Base-by-base conservation (phyloP, 2,329 filamentous ascomycete genomes). In the Chaetomium globosum region DNA sequence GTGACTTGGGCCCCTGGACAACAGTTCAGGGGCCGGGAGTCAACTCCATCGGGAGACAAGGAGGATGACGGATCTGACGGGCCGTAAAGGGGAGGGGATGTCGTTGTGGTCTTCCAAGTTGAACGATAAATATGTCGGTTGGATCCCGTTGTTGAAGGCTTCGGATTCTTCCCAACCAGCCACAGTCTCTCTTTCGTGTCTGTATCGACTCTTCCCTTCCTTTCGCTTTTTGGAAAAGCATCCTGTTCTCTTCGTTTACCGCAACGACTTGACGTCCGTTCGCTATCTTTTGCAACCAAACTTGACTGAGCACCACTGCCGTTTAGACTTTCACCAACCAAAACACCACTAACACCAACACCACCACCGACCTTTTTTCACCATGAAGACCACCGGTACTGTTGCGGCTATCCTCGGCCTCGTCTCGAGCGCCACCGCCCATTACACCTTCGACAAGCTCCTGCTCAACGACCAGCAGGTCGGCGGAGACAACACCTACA, bases 401-500 rank as follows among this genome's bases (percentile, higher is more conserved):
- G 36, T 43, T 43, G 36, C 36, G 36, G 36, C 36, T 19, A 33
- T 61, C 21, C 48, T 53, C 58, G 33, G 31, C 30, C 59, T 61
- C 31, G 59, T 46, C 8, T 43, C 59, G 16, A 43, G 21, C 59
- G 59, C 23, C 64, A 63, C 30, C 31, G 71, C 72, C 10, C 75
- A 76, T 72, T 77, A 77, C 70, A 76, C 76, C 68, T 75, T 79
- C 68, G 76, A 75, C 68, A 75, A 75, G 61, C 73, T 78, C 55
- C 75, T 77, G 58, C 77, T 81, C 73, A 81, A 82, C 71, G 81
- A 77, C 70, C 71, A 74, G 65, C 75, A 73, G 60, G 73, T 76
- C 61, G 80, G 78, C 54, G 78, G 76, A 58, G 77, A 79, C 62
- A 80, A 78, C 73, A 75, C 77, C 53, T 83, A 83, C 75, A 79